These are phyloP conservation scores for Astragalus membranaceus DNA, from an alignment of 306 rosid species.

Conservation along the genomic window DNA sequence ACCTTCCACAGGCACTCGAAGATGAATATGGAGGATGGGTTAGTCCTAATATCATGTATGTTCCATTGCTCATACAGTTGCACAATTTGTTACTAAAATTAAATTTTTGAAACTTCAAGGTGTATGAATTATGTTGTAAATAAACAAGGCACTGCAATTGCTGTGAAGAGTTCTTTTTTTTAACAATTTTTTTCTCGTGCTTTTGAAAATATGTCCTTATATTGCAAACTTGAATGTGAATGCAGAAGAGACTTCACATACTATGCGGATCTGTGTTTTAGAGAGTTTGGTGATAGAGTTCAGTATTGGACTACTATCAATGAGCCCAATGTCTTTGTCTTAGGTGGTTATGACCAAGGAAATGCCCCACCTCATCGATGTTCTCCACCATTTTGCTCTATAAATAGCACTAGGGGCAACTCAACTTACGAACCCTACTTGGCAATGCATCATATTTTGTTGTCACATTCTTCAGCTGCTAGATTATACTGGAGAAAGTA, in stretches of 20 bases:
- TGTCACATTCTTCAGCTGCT: constrained; percentile 60
- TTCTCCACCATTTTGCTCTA: constrained; percentile 39
- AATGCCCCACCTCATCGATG: constrained; percentile 44
- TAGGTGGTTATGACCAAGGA: constrained; percentile 49
- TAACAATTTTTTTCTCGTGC: background rate
- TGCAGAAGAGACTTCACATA: constrained; percentile 63
- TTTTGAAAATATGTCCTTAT: background rate
- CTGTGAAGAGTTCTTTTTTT: too few relatives aligned
- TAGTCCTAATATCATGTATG: constrained; percentile 48
- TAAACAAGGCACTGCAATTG: background rate
- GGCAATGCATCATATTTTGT: constrained; percentile 50
- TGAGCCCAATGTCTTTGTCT: constrained; percentile 43
- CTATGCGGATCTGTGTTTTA: constrained; percentile 61
- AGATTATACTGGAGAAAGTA: constrained; percentile 45
- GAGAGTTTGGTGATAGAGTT: constrained; percentile 75
- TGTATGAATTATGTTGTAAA: background rate
- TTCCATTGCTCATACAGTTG: background rate
- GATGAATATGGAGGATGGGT: constrained; percentile 87
- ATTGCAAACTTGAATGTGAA: background rate
- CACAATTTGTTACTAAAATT: background rate
- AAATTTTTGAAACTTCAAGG: background rate
- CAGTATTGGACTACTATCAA: constrained; percentile 52
- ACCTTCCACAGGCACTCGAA: constrained; percentile 70
- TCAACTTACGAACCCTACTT: constrained; percentile 67
- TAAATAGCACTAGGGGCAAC: constrained; percentile 37